Conservation (phyloP, 257 asterid genomes). For the Fraxinus americana region DNA sequence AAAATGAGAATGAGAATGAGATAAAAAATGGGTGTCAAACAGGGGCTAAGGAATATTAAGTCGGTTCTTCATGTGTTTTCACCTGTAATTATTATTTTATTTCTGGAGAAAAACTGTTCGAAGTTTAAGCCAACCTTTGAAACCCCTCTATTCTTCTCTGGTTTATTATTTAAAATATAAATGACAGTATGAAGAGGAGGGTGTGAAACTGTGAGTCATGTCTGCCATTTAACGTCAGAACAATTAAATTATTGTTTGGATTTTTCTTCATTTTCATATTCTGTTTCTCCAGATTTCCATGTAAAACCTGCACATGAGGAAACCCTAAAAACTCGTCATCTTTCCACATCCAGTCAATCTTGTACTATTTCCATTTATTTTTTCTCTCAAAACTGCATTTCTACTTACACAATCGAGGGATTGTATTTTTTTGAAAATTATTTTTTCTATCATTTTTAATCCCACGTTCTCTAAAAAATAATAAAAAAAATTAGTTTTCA, state of each 20-base stretch:
- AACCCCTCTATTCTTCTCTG: slow-evolving; percentile 29
- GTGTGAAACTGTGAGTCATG: slow-evolving; percentile 43
- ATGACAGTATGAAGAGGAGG: slow-evolving; percentile 1
- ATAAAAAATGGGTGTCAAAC: no score
- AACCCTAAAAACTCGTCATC: background rate
- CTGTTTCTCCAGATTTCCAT: slow-evolving; percentile 43
- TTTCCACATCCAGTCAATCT: background rate
- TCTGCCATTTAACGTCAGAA: slow-evolving; percentile 45
- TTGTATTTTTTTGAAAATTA: no score
- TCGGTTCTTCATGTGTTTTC: slow-evolving; percentile 26
- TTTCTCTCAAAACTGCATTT: background rate
- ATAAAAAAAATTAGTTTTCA: no score
- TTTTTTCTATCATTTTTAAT: no score
- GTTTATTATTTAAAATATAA: slow-evolving; percentile 26
- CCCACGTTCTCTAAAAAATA: no score
- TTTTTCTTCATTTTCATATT: slow-evolving; percentile 25
- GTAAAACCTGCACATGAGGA: slow-evolving; percentile 39
- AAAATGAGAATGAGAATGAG: no score
- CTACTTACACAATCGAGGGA: background rate
- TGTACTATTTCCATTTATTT: slow-evolving; percentile 6
- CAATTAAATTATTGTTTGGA: slow-evolving; percentile 36
- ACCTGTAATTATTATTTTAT: background rate
- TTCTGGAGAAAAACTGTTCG: slow-evolving; percentile 16
- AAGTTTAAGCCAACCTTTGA: slow-evolving; percentile 47
- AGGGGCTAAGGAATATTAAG: slow-evolving; percentile 3